A percentile compares a stretch with the other conserved stretches of the same genome.
Evolutionary conservation across 257 asterid genomes (phyloP).

Genomic region (Salvia splendens): DNA sequence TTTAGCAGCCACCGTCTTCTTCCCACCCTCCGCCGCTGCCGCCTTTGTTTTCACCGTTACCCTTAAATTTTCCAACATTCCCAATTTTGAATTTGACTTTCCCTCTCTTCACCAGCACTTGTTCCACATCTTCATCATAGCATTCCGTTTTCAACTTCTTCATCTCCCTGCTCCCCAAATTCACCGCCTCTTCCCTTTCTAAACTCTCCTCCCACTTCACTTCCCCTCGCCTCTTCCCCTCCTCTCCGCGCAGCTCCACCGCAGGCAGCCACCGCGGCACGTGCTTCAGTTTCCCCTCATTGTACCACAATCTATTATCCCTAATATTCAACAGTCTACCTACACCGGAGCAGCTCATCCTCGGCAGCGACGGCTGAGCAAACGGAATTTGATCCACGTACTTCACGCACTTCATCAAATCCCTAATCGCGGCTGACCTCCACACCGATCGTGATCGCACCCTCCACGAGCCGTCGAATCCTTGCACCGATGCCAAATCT

Average conservation of each 20-base stretch:
- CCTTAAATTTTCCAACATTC: not conserved
- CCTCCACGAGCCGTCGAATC: conserved; percentile 41
- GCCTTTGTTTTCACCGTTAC: not conserved
- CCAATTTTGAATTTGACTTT: conserved; percentile 43
- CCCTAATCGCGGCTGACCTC: conserved; percentile 43
- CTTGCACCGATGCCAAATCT: conserved; percentile 48
- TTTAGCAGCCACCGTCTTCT: not conserved
- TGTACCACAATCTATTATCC: conserved; percentile 14
- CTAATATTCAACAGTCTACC: not conserved
- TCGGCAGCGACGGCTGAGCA: conserved; percentile 48
- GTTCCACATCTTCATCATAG: conserved; percentile 22
- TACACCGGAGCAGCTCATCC: not conserved
- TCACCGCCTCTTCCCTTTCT: conserved; percentile 14
- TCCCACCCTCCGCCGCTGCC: not conserved
- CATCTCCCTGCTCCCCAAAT: conserved; percentile 22
- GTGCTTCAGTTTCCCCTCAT: conserved; percentile 36
- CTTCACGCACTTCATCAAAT: conserved; percentile 37
- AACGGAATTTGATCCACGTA: conserved; percentile 50
- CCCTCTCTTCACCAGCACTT: conserved; percentile 30
- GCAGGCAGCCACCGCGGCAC: conserved; percentile 61
- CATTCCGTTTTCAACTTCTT: conserved; percentile 21
- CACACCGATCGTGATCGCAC: conserved; percentile 21
- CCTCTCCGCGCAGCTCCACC: conserved; percentile 28
- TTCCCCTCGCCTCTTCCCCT: conserved; percentile 27
- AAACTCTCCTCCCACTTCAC: conserved; percentile 39